Base-by-base conservation (phyloP, 2,329 filamentous ascomycete species). In the Fonsecaea pugnacius region DNA sequence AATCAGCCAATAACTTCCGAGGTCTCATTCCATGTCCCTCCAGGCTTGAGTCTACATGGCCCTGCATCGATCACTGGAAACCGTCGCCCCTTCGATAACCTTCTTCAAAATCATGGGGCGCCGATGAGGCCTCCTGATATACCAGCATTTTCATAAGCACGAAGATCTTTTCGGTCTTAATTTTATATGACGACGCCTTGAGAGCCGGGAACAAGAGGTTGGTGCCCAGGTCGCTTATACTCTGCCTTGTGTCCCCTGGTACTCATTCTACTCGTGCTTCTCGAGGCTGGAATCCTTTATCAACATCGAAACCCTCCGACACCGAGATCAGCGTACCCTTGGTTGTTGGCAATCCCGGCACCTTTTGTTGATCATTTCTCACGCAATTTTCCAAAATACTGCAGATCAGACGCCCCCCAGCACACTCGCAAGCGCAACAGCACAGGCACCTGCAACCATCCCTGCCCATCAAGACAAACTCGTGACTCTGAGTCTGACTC, bases 241-340 rank as follows among this genome's bases (percentile, higher is more conserved):
- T 32, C 40, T 51, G 51, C 18, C 33, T n/a, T 53, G 27, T 59
- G 27, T 35, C 24, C 38, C 30, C 40, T 51, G 56, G 46, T 21
- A 51, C 57, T 27, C 14, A 52, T 59, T 51, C 16, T 59, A 59
- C 57, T 48, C 57, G 46, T 21, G 6, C 30, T 35, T 12, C 32
- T 32, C 57, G 9, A 30, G 30, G 32, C 43, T 40, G 46, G 32
- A 27, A 50, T n/a, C 14, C 46, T 51, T 38, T 51, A 36, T 59
- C 57, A 35, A 36, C 46, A 3, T 30, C 33, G 16, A 46, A 38
- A 52, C 57, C 46, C 32, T n/a, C 57, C 46, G 9, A 21, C 36
- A n/a, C 46, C 57, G 46, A 59, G 57, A 59, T 59, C 57, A 59
- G 36, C 43, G 43, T 32, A 10, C 46, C 18, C 57, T 59, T 52